Base-by-base conservation (phyloP, 495 filamentous ascomycete genomes). In the Terfezia boudieri region DNA sequence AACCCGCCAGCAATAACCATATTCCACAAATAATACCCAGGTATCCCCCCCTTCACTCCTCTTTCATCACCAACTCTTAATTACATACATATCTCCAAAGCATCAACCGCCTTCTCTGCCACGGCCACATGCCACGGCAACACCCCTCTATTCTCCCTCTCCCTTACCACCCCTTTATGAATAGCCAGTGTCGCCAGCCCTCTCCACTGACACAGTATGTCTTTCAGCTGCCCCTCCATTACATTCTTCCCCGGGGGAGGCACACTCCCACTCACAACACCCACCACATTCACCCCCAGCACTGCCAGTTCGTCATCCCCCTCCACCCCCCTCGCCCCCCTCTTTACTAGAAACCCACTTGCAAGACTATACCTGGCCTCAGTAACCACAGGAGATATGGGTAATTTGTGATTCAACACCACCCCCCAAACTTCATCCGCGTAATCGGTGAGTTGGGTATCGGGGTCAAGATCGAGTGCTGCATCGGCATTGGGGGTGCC, bases 101-200 rank as follows among this genome's bases (percentile, higher is more conserved):
- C 77, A 59, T 74, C 70, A 6, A 73, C 75, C 2, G 71, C 83
- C 66, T 81, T 80, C 60, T 81, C 73, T 36, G 80, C 86, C n/a
- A 77, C 82, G 26, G 77, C 82, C 57, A 95, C 72, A 73, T 95
- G 87, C 82, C 84, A 89, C 22, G 88, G 88, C 59, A 87, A 64
- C 0, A 80, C 74, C 3, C 41, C 8, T 20, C 41, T 14, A 46
- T 8, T 20, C 41, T 14, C 41, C 12, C 17, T 46, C 8, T 46
- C 41, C 41, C 41, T 20, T 46, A 46, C 41, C 12, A 46, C 41
- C 41, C 41, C 41, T 8, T 46, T 46, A 14, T 20, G 14, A 14
- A 46, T 46, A 14, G 83, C 84, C 62, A 95, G 70, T 32, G 79
- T 77, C 0, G 76, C 79, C 55, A 96, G 64, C n/a, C 77, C 79